phyloP scores from a whole-genome alignment of 75 land plant species.

The Pseudotsuga menziesii region DNA sequence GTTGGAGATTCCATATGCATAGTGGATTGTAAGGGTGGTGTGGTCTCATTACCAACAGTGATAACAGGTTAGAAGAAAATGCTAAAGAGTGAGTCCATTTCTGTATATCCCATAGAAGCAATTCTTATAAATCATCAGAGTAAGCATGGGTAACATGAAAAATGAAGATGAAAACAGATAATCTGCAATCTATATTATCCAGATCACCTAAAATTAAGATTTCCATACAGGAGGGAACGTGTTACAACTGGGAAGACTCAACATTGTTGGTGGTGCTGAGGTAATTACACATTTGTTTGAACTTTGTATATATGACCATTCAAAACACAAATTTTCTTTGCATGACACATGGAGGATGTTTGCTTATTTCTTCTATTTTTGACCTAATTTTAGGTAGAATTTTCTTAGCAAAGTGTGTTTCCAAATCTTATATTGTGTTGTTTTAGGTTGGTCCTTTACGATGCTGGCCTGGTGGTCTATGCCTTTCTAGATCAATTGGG shows the following conservation, averaged over 20 bases:
- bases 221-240: constrained; percentile 71
- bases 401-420: background rate
- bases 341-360: background rate
- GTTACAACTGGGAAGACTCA: constrained; percentile 84
- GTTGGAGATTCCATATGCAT: constrained; percentile 94
- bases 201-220: background rate
- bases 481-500: constrained; percentile 90
- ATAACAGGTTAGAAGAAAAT: constrained; percentile 82
- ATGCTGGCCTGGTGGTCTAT: constrained; percentile 96
- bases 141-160: constrained; percentile 2
- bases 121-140: background rate
- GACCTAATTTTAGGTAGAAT: background rate
- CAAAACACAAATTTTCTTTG: background rate
- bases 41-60: constrained; percentile 63
- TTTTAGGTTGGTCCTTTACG: constrained; percentile 86
- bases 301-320: background rate
- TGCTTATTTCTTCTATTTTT: background rate
- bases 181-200: background rate
- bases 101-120: background rate
- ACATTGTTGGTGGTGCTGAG: constrained; percentile 77
- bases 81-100: constrained; percentile 68
- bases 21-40: constrained; percentile 67
- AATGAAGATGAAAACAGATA: constrained; percentile 1
- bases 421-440: constrained; percentile 4
- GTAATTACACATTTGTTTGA: constrained; percentile 17